These are phyloP conservation scores for Xylaria cubensis DNA, from an alignment of 495 filamentous ascomycete genomes.

Conservation along the genomic window DNA sequence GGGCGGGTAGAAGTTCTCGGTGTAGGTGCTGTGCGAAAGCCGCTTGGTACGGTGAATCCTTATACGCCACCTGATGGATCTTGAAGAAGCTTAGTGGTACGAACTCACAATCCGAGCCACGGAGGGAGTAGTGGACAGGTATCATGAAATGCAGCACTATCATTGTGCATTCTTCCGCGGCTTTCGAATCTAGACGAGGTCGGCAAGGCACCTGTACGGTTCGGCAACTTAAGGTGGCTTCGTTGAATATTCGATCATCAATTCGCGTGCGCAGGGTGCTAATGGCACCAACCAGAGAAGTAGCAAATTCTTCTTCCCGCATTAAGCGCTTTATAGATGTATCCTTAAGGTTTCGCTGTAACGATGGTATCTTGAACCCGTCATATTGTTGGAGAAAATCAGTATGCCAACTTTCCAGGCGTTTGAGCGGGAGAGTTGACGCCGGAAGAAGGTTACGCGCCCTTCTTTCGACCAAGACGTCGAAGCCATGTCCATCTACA, in stretches of 20 bases:
- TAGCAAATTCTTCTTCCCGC: slow-evolving; percentile 48
- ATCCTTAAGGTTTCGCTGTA: slow-evolving; percentile 54
- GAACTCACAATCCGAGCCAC: slow-evolving; percentile 48
- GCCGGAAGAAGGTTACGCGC: slow-evolving; percentile 72
- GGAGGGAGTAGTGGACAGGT: slow-evolving; percentile 48
- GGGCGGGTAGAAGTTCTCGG: slow-evolving; percentile 51
- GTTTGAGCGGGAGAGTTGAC: slow-evolving; percentile 61
- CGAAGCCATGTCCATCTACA: slow-evolving; percentile 68
- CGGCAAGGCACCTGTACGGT: slow-evolving; percentile 51
- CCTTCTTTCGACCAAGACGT: slow-evolving; percentile 72
- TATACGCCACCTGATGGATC: slow-evolving; percentile 53
- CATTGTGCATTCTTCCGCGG: slow-evolving; percentile 44
- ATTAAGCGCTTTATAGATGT: slow-evolving; percentile 41
- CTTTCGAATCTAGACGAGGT: slow-evolving; percentile 28
- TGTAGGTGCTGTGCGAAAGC: slow-evolving; percentile 53
- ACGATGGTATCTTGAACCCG: slow-evolving; percentile 59
- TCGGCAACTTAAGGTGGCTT: slow-evolving; percentile 48
- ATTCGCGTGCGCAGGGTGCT: slow-evolving; percentile 47
- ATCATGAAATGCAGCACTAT: slow-evolving; percentile 53
- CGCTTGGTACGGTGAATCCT: slow-evolving; percentile 49
- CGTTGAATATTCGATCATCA: slow-evolving; percentile 51
- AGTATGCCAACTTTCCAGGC: slow-evolving; percentile 64
- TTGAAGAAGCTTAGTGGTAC: slow-evolving; percentile 58
- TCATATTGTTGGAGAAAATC: slow-evolving; percentile 64
- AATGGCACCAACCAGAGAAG: slow-evolving; percentile 44